phyloP scores from a whole-genome alignment of 495 filamentous ascomycete species.

The Penicillium crystallinum region DNA sequence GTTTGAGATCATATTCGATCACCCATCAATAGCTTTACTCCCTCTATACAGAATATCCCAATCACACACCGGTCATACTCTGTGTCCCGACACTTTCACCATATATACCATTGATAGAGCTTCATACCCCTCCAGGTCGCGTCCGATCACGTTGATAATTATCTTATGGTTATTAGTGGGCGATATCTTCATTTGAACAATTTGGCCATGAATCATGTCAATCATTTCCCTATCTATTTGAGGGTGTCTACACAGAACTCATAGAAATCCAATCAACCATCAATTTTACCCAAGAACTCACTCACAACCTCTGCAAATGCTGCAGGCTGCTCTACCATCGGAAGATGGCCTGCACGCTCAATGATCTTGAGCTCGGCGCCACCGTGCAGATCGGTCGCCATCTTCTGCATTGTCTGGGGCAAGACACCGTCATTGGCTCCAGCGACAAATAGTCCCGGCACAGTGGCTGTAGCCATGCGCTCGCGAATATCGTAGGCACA shows the following conservation, averaged over 20 bases:
- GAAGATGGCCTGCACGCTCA: slow-evolving; percentile 67
- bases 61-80: neutral
- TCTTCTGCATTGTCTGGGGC: slow-evolving; percentile 70
- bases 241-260: neutral
- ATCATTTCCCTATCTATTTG: neutral
- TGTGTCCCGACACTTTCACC: neutral
- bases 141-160: too few relatives aligned
- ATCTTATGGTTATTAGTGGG: neutral
- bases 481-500: slow-evolving; percentile 69
- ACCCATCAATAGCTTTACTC: neutral
- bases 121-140: too few relatives aligned
- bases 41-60: too few relatives aligned
- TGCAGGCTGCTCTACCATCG: slow-evolving; percentile 72
- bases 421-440: slow-evolving; percentile 70
- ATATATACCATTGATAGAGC: too few relatives aligned
- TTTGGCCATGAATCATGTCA: neutral
- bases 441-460: slow-evolving; percentile 61
- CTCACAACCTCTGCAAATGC: slow-evolving; percentile 59
- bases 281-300: slow-evolving; percentile 42
- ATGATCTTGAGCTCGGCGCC: slow-evolving; percentile 56
- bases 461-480: slow-evolving; percentile 52
- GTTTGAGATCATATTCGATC: too few relatives aligned
- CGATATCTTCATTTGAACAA: neutral
- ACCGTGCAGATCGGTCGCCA: slow-evolving; percentile 51
- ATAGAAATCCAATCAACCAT: slow-evolving; percentile 14